Evolutionary conservation across 305 asterid genomes (phyloP).

Genomic region (Petunia hybrid): DNA sequence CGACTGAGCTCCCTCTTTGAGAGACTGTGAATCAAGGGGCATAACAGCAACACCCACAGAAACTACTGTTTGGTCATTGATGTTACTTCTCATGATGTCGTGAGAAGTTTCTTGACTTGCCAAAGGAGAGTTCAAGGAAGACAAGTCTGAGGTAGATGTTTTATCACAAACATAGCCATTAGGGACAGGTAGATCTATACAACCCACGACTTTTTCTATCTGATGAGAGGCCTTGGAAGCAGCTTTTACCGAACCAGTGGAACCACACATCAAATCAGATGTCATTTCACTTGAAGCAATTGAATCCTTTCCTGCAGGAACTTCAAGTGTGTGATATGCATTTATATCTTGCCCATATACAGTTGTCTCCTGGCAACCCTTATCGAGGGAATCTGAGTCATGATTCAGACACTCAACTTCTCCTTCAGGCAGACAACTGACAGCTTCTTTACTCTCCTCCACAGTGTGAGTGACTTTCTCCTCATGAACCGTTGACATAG

Average conservation of each 20-base stretch:
- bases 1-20: constrained; percentile 18
- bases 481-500: constrained; percentile 7
- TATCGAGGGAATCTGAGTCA: constrained; percentile 8
- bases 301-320: not conserved
- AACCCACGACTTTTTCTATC: constrained; percentile 23
- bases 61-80: constrained; percentile 19
- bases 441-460: constrained; percentile 32
- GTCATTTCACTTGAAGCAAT: constrained; percentile 30
- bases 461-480: not conserved
- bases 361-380: constrained; percentile 24
- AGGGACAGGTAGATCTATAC: constrained; percentile 17
- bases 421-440: constrained; percentile 2
- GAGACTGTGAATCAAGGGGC: constrained; percentile 30
- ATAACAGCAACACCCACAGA: constrained; percentile 9
- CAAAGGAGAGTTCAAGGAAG: constrained; percentile 20
- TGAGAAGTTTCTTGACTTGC: constrained; percentile 24
- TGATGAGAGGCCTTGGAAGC: constrained; percentile 27
- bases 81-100: constrained; percentile 14
- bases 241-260: constrained; percentile 24
- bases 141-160: constrained; percentile 24
- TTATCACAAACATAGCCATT: constrained; percentile 31
- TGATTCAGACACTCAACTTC: constrained; percentile 1
- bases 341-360: not conserved
- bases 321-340: constrained; percentile 14
- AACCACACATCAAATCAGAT: constrained; percentile 25